Percentiles rank a stretch among this genome's conserved stretches.
Conservation (phyloP, 345 rosid species). For the Lenwebbia sp. region DNA sequence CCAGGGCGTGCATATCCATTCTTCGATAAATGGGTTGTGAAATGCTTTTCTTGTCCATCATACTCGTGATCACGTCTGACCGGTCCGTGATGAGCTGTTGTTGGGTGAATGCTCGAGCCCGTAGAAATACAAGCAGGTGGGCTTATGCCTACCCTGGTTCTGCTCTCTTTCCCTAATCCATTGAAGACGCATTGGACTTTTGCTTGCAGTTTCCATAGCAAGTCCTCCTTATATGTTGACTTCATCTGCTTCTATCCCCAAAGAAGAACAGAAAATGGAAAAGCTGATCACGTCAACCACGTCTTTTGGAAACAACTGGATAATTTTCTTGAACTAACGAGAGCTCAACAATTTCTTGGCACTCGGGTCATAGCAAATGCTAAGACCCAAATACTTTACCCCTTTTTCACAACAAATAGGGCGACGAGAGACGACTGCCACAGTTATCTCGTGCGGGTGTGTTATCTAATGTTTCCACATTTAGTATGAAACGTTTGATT, state of each 20-base stretch:
- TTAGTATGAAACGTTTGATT: accelerated
- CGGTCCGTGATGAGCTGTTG: neutral
- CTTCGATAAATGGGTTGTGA: too few species aligned
- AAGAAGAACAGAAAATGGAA: neutral
- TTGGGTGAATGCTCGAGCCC: too few species aligned
- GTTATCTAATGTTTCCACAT: accelerated
- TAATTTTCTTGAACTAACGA: too few species aligned
- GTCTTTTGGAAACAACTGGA: neutral
- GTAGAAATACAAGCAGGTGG: too few species aligned
- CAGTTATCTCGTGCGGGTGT: neutral
- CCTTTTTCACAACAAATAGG: accelerated
- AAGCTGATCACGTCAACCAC: neutral
- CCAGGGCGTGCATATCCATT: too few species aligned
- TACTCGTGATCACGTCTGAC: neutral
- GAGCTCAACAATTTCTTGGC: neutral
- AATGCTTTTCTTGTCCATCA: too few species aligned
- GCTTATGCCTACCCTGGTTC: neutral
- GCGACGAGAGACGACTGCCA: accelerated
- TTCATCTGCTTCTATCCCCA: accelerated
- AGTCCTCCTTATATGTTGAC: neutral
- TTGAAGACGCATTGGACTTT: neutral
- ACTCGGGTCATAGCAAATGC: neutral
- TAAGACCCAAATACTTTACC: neutral
- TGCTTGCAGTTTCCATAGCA: neutral
- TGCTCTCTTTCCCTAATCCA: neutral